Percentiles rank a stretch among this genome's conserved stretches.
These are phyloP conservation scores for Diophrys appendiculata DNA, from an alignment of 73 alveolate genomes.

Conservation along the genomic window DNA sequence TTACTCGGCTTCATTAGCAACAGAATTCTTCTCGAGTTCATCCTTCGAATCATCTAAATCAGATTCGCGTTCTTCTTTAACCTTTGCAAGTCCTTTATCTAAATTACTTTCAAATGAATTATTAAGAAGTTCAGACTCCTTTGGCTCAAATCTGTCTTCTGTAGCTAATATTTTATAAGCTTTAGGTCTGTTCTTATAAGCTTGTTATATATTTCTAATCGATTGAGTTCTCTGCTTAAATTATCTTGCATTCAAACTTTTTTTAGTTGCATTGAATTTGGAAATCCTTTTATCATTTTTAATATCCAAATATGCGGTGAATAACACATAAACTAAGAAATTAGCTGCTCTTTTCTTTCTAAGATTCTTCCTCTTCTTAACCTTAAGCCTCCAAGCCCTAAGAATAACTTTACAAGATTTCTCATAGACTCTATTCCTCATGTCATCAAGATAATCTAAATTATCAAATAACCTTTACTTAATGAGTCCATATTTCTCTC, in stretches of 20 bases:
- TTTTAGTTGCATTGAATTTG: not conserved
- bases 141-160: too few species aligned
- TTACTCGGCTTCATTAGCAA: not conserved
- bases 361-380: too few species aligned
- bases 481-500: not conserved
- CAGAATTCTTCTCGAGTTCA: not conserved
- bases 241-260: not conserved
- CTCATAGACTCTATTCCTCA: conserved; percentile 1
- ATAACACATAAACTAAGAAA: not conserved
- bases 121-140: too few species aligned
- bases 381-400: not conserved
- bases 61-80: too few species aligned
- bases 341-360: not conserved
- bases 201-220: not conserved
- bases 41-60: too few species aligned
- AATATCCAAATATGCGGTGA: not conserved
- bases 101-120: too few species aligned
- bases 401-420: not conserved
- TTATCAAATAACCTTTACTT: not conserved
- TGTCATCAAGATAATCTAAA: not conserved
- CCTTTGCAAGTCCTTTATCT: too few species aligned
- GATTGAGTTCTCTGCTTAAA: not conserved
- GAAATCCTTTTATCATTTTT: not conserved
- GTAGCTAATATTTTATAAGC: too few species aligned
- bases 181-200: not conserved